Evolutionary conservation across 768 basidiomycete species (phyloP), one percentile per base, ranked within the genome.

Genomic region (Russula compacta): DNA sequence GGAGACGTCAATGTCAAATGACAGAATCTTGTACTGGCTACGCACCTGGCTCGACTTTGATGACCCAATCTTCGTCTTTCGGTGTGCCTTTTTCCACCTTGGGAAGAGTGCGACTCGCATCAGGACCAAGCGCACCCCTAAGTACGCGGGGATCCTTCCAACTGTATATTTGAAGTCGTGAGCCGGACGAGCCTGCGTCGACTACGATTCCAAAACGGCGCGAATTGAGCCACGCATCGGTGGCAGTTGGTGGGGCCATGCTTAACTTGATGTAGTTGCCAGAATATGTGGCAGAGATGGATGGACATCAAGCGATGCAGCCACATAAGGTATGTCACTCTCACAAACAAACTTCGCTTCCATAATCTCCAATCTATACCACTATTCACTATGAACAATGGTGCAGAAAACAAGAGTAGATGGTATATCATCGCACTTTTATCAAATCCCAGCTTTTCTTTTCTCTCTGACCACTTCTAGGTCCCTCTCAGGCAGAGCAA

Each of bases 131-230:
- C 60, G 82, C 78, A 58, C 81, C 77, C 17, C 80, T 77, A 47
- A 85, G 77, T 8, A 78, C 71, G 59, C 82, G 79, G 21, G 95
- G 87, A 71, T 98, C 87, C 64, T 82, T 82, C 97, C 95, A 99
- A 72, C 91, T 93, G 76, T 99, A 98, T 67, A 98, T 92, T 72
- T 98, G 95, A 39, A 98, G 77, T 56, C 97, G 79, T 5, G 95
- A 98, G 33, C 97, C 97, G 24, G 94, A 98, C 71, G 94, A 97
- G 63, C 97, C 97, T 70, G 97, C 97, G 78, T 99, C 97, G 73
- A 99, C 92, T 64, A 98, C 94, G 61, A 98, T 82, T 61, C 92
- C 93, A 73, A 92, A 95, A 68, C 86, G 84, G 66, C 92, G 85
- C 58, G 83, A 84, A 61, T 80, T 74, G 58, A 89, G 80, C 91